phyloP scores from a whole-genome alignment of 441 rosid species.

The Pelargonium exstipulatum region DNA sequence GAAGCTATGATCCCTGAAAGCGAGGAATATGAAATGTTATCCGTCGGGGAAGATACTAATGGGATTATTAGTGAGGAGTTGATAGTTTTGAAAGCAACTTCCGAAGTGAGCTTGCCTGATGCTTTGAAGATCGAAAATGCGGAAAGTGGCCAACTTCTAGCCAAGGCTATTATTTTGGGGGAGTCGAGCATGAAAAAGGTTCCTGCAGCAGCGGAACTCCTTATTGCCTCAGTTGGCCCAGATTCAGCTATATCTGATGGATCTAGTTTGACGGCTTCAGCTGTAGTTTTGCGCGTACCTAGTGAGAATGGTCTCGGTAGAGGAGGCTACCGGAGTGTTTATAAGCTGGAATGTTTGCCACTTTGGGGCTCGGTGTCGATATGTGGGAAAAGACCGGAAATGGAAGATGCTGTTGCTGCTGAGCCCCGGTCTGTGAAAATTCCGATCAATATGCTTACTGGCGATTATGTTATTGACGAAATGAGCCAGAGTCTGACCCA shows the following conservation, averaged over 20 bases:
- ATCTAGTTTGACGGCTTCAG: slow-evolving; percentile 36
- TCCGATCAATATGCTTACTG: slow-evolving; percentile 68
- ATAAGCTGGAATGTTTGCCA: slow-evolving; percentile 70
- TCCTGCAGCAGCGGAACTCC: slow-evolving; percentile 33
- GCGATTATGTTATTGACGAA: slow-evolving; percentile 43
- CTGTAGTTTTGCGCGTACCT: slow-evolving; percentile 55
- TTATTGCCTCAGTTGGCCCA: slow-evolving; percentile 31
- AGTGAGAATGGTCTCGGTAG: slow-evolving; percentile 36
- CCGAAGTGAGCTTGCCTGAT: slow-evolving; percentile 36
- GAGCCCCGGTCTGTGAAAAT: slow-evolving; percentile 54
- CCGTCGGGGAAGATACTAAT: slow-evolving; percentile 49
- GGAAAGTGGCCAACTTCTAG: slow-evolving; percentile 38
- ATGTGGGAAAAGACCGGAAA: slow-evolving; percentile 89
- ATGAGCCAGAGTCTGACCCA: slow-evolving; percentile 36
- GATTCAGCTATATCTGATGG: slow-evolving; percentile 23
- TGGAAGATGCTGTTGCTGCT: slow-evolving; percentile 78
- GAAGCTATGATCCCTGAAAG: slow-evolving; percentile 32
- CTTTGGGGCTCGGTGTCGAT: slow-evolving; percentile 74
- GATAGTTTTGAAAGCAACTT: slow-evolving; percentile 33
- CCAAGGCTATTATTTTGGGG: slow-evolving; percentile 45
- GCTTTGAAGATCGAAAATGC: slow-evolving; percentile 35
- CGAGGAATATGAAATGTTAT: slow-evolving; percentile 55
- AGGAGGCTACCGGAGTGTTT: slow-evolving; percentile 45
- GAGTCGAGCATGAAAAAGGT: slow-evolving; percentile 33
- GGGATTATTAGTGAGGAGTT: slow-evolving; percentile 43